Evolutionary conservation across 106 monocot species (phyloP).

Genomic region (Dioscorea zingiberensis): DNA sequence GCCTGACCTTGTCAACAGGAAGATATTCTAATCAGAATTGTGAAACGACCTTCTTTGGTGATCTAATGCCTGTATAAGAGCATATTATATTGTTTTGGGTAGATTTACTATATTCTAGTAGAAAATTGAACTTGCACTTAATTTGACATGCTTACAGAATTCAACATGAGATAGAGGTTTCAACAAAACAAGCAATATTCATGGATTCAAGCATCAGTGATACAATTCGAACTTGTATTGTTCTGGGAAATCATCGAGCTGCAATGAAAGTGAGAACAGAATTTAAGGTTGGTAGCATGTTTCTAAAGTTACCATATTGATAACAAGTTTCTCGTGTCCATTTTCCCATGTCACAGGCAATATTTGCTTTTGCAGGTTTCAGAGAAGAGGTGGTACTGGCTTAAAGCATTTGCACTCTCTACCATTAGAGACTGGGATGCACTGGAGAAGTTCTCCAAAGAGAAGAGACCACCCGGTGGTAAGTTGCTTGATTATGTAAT

Average conservation of each 20-base stretch:
- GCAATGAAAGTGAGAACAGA: conserved; percentile 84
- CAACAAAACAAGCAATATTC: conserved; percentile 95
- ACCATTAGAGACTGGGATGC: conserved; percentile 89
- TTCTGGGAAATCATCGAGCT: conserved; percentile 85
- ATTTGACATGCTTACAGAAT: conserved; percentile 32
- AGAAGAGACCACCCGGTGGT: conserved; percentile 96
- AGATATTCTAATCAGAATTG: no score
- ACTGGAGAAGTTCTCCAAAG: conserved; percentile 94
- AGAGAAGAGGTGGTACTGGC: conserved; percentile 99
- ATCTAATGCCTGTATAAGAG: no score
- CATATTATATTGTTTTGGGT: no score
- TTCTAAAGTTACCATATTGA: not conserved
- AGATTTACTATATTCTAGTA: no score
- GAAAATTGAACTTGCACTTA: no score
- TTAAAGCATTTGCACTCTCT: conserved; percentile 90
- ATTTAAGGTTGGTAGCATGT: conserved; percentile 65
- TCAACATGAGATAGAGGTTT: conserved; percentile 85
- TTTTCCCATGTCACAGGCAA: no score
- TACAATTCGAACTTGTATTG: conserved; percentile 96
- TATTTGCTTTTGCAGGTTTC: conserved; percentile 53
- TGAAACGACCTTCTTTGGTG: no score
- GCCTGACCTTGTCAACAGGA: no score
- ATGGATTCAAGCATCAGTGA: conserved; percentile 97
- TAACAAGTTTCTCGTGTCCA: not conserved
- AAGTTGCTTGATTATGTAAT: conserved; percentile 2